phyloP scores from a whole-genome alignment of 2,329 filamentous ascomycete species.

The Sporothrix phasma region DNA sequence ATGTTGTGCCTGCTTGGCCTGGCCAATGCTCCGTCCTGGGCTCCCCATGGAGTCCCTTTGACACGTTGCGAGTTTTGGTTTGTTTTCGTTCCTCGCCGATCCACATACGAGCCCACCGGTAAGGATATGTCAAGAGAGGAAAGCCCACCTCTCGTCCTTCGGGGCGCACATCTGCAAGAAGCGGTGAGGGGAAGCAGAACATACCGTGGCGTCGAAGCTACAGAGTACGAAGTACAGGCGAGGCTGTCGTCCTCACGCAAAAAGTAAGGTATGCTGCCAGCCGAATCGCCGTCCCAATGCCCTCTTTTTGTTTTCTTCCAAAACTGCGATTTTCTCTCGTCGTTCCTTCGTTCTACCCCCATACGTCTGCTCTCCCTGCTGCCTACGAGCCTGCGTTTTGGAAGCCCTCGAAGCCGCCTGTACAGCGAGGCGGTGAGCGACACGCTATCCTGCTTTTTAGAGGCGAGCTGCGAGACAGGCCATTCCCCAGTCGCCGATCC shows the following conservation, averaged over 20 bases:
- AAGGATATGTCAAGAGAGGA: background rate
- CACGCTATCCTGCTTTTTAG: constrained; percentile 19
- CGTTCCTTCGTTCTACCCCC: background rate
- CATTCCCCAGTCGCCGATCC: constrained; percentile 2
- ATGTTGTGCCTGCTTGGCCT: background rate
- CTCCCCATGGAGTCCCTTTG: background rate
- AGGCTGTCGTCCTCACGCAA: background rate
- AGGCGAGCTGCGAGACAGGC: background rate
- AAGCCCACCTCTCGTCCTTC: background rate
- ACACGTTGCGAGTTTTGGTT: background rate
- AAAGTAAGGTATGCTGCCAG: no score
- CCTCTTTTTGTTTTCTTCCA: background rate
- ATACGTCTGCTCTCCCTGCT: background rate
- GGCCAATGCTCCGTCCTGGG: no score
- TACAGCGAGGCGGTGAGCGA: constrained; percentile 20
- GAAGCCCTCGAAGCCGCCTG: background rate
- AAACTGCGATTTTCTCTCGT: no score
- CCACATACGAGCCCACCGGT: background rate
- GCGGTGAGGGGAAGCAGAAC: background rate
- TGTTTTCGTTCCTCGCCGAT: background rate
- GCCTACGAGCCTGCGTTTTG: background rate
- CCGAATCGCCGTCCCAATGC: no score
- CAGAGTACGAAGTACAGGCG: background rate
- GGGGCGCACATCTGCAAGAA: background rate
- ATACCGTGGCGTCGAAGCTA: background rate